These are phyloP conservation scores for Blumeriella jaapii DNA, from an alignment of 2,329 filamentous ascomycete genomes.

Conservation along the genomic window DNA sequence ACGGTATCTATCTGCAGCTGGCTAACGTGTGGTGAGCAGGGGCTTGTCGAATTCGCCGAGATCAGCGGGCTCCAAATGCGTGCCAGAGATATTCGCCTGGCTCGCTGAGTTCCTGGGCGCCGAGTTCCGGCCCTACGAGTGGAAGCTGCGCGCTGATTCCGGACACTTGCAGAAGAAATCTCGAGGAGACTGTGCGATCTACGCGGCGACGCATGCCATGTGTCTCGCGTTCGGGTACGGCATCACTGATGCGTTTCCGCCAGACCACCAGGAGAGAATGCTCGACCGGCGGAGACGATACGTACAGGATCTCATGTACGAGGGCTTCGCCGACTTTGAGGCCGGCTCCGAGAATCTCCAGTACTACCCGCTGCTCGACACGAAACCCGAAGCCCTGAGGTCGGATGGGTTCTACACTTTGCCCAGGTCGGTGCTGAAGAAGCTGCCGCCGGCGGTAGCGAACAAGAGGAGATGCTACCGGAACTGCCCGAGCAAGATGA, in stretches of 20 bases:
- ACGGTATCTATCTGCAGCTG: neutral
- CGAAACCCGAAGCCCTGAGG: conserved; percentile 1
- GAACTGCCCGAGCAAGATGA: conserved; percentile 1
- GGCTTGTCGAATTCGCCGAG: conserved; percentile 6
- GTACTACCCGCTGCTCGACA: conserved; percentile 12
- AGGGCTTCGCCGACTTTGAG: conserved; percentile 7
- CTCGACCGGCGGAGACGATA: conserved; percentile 4
- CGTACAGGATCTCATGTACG: conserved; percentile 11
- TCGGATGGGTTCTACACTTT: conserved; percentile 6
- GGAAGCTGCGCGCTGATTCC: conserved; percentile 7
- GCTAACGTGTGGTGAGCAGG: neutral
- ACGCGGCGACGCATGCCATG: conserved; percentile 8
- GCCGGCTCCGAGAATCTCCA: conserved; percentile 1
- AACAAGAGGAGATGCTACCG: conserved; percentile 3
- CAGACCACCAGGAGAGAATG: conserved; percentile 8
- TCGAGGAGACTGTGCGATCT: conserved; percentile 10
- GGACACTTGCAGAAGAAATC: conserved; percentile 4
- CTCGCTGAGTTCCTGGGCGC: conserved; percentile 4
- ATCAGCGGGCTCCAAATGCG: conserved; percentile 7
- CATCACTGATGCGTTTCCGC: conserved; percentile 1
- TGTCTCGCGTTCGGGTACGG: conserved; percentile 11
- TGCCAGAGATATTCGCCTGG: conserved; percentile 6
- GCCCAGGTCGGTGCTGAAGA: conserved; percentile 1
- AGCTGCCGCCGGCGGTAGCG: conserved; percentile 3
- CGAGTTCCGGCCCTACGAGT: conserved; percentile 8